Evolutionary conservation across 2,329 filamentous ascomycete genomes (phyloP).

Genomic region (Triangularia verruculosa): DNA sequence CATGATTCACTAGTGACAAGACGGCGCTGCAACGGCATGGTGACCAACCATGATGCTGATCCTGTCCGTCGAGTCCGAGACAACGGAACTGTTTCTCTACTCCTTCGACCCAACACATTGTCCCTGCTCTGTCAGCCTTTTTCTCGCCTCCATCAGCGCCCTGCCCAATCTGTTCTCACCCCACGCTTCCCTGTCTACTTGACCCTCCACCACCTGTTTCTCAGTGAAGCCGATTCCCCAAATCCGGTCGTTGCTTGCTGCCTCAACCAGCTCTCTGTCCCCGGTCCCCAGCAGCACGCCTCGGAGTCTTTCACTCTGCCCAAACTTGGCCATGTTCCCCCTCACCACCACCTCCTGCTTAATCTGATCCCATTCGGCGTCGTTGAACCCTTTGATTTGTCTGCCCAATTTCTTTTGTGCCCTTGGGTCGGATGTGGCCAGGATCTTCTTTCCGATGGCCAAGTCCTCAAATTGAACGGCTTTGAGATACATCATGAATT

Average conservation of each 20-base stretch:
- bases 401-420: conserved; percentile 27
- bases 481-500: conserved; percentile 45
- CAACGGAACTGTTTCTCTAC: background rate
- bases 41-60: background rate
- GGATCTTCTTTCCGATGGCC: background rate
- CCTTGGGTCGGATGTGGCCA: conserved; percentile 1
- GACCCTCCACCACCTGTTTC: conserved; percentile 30
- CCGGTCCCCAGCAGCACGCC: conserved; percentile 33
- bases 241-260: conserved; percentile 31
- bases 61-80: background rate
- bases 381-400: conserved; percentile 29
- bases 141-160: conserved; percentile 32
- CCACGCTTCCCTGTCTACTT: conserved; percentile 27
- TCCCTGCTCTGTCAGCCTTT: conserved; percentile 15
- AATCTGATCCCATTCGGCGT: conserved; percentile 32
- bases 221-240: conserved; percentile 37
- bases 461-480: conserved; percentile 37
- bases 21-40: background rate
- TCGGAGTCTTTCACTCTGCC: conserved; percentile 30
- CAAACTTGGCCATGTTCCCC: conserved; percentile 36
- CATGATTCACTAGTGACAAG: background rate
- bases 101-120: background rate
- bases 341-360: conserved; percentile 33
- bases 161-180: conserved; percentile 34
- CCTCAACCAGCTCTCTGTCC: conserved; percentile 27